Base-by-base conservation (phyloP, 2,329 filamentous ascomycete species). In the Colletotrichum orchidophilum region DNA sequence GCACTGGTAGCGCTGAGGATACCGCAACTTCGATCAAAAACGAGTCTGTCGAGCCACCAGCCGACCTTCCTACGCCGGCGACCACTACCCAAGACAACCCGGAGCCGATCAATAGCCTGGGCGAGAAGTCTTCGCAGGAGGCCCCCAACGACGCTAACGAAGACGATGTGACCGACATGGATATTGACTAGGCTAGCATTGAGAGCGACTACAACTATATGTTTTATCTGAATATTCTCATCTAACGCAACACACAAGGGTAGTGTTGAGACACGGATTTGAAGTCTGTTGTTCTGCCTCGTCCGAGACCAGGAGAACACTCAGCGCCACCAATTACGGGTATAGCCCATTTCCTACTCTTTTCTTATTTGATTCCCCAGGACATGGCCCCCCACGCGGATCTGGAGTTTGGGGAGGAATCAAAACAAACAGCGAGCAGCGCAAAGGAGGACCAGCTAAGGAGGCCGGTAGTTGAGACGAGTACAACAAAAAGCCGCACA, bases 111-210 rank as follows among this genome's bases (percentile, higher is more conserved):
- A 65, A 63, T 52, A 64, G 63, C 39, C 35, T 72, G 9, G 63
- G 63, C 11, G 72, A 70, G 39, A 74, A 75, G 75, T 66, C 76
- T 71, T 52, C 78, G 74, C 39, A 69, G 27, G 69, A 71, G 26
- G 35, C 59, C 3, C 58, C 59, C 6, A 52, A 50, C 18, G 65
- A 68, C 26, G 57, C 27, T 8, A 59, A 53, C 35, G 69, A 83
- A 58, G 79, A 81, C 50, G 80, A 77, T 29, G 81, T 82, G 70
- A 76, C 78, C 49, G 72, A 76, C 11, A 84, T 84, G 82, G 82
- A 84, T 29, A 76, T 83, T 26, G 82, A 84, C 63, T 83, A 76
- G 75, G 42, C 21, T 21, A 12, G 13, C 29, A 4, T 35, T 18
- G 13, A 39, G 15, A 27, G 31, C 18, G 24, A 39, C 31, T 5